phyloP scores from a whole-genome alignment of 1,139 yeast genomes.

The Diutina mesorugosa region DNA sequence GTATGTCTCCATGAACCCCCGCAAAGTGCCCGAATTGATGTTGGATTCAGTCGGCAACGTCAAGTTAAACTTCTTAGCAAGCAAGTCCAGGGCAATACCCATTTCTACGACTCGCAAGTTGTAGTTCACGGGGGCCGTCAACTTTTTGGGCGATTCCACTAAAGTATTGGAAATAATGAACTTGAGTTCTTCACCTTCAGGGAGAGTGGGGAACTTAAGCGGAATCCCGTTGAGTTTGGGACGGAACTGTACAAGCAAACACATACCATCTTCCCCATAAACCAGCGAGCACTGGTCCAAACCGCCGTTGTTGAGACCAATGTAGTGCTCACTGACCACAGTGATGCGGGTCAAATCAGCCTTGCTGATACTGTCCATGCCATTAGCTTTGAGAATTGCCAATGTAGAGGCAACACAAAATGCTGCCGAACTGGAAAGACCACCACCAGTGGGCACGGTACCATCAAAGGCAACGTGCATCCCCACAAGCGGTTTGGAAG shows the following conservation, averaged over 20 bases:
- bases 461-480: constrained; percentile 48
- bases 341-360: constrained; percentile 47
- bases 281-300: constrained; percentile 71
- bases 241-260: constrained; percentile 47
- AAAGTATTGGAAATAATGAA: constrained; percentile 56
- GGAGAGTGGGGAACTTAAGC: constrained; percentile 39
- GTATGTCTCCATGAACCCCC: constrained; percentile 50
- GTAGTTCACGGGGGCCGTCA: constrained; percentile 59
- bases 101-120: constrained; percentile 63
- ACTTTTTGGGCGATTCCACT: constrained; percentile 51
- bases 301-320: constrained; percentile 69
- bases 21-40: constrained; percentile 46
- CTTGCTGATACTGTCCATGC: constrained; percentile 29
- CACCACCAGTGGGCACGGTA: constrained; percentile 63
- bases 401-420: constrained; percentile 57
- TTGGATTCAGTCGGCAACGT: constrained; percentile 39
- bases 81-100: constrained; percentile 46
- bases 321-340: constrained; percentile 57
- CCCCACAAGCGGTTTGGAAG: constrained; percentile 19
- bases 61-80: constrained; percentile 37
- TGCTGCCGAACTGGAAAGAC: constrained; percentile 63
- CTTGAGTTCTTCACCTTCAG: constrained; percentile 20
- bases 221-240: constrained; percentile 47
- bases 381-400: constrained; percentile 44
- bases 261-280: constrained; percentile 50